Percentiles rank a stretch among this genome's conserved stretches.
Conservation (phyloP, 2,329 filamentous ascomycete genomes). For the Diplodia seriata region DNA sequence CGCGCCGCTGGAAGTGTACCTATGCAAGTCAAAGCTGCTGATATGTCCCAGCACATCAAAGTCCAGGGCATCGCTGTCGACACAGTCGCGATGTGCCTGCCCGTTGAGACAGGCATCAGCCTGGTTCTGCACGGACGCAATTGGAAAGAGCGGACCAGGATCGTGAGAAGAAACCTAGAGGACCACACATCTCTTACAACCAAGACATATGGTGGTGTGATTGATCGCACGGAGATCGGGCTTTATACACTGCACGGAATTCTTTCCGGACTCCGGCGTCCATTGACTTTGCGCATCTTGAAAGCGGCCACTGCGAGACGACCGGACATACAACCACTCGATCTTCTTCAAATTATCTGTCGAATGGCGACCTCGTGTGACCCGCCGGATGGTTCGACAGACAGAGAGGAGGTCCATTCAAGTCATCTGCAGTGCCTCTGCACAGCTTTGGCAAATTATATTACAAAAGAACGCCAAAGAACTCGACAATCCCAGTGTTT, state of each 20-base stretch:
- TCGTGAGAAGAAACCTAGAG: background rate
- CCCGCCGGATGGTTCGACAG: background rate
- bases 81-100: background rate
- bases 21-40: background rate
- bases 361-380: background rate
- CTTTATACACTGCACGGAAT: background rate
- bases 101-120: background rate
- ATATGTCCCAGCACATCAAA: background rate
- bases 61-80: background rate
- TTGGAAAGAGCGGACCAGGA: background rate
- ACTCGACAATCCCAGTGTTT: background rate
- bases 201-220: no score
- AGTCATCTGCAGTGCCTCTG: background rate
- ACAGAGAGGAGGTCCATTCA: background rate
- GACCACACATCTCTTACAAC: rapidly evolving
- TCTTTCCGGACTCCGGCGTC: background rate
- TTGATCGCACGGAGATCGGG: background rate
- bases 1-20: no score
- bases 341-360: background rate
- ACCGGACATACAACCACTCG: background rate
- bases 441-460: rapidly evolving
- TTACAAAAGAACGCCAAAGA: background rate
- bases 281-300: background rate
- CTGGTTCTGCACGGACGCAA: no score
- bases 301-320: background rate